These are phyloP conservation scores for Phytophthora tentaculata DNA, from an alignment of 352 stramenopile species.

Conservation along the genomic window DNA sequence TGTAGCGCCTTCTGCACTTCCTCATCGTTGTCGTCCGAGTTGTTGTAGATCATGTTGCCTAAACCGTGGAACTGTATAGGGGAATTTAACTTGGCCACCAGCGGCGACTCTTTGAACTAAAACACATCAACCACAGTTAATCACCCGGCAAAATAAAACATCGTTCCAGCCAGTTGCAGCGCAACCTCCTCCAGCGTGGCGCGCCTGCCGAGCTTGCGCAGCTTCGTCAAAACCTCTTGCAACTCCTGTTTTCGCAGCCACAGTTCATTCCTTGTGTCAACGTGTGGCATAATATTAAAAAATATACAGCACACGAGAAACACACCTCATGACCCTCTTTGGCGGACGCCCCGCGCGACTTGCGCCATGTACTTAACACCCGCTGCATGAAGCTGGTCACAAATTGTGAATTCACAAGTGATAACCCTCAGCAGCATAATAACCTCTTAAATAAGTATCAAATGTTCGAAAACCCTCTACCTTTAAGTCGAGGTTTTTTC, in stretches of 20 bases:
- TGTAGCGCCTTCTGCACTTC: slow-evolving; percentile 80
- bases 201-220: slow-evolving; percentile 61
- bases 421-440: background rate
- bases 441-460: background rate
- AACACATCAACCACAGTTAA: background rate
- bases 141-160: background rate
- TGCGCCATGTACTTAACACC: slow-evolving; percentile 43
- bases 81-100: slow-evolving; percentile 61
- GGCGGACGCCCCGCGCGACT: slow-evolving; percentile 44
- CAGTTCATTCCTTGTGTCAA: background rate
- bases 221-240: slow-evolving; percentile 58
- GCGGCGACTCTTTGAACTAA: slow-evolving; percentile 71
- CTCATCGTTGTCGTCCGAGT: slow-evolving; percentile 57
- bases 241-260: slow-evolving; percentile 47
- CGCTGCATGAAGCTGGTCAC: slow-evolving; percentile 28
- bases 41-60: slow-evolving; percentile 88
- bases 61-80: slow-evolving; percentile 73
- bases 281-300: background rate
- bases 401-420: too few species aligned
- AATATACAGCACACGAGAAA: background rate
- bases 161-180: background rate
- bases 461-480: background rate
- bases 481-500: slow-evolving; percentile 13
- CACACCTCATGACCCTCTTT: slow-evolving; percentile 54
- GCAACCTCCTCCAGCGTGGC: slow-evolving; percentile 65